A percentile compares a stretch with the other conserved stretches of the same genome.
These are phyloP conservation scores for Jaenimonas drosophilae DNA, from an alignment of 208 protist genomes.

Conservation along the genomic window DNA sequence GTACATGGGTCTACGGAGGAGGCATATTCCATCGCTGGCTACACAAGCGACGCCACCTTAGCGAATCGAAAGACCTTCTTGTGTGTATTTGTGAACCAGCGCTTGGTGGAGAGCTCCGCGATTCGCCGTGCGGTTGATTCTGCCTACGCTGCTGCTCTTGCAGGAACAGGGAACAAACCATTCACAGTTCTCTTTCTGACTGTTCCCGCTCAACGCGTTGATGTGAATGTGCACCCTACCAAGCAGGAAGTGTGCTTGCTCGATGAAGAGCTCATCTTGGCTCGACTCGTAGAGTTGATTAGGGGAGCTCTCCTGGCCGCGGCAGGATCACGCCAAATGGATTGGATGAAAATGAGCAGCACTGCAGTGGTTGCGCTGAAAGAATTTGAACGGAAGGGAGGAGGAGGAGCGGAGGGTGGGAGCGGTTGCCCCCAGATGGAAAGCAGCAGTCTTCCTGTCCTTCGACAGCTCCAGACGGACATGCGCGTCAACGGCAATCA, in stretches of 20 bases:
- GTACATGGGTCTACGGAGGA: neutral
- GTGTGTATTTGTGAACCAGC: constrained; percentile 84
- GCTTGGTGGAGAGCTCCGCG: constrained; percentile 58
- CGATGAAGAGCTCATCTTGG: constrained; percentile 72
- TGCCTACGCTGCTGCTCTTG: constrained; percentile 88
- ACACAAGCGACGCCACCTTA: constrained; percentile 64
- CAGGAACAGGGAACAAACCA: constrained; percentile 79
- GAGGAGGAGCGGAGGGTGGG: too few relatives aligned
- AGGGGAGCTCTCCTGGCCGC: constrained; percentile 46
- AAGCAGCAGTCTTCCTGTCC: too few relatives aligned
- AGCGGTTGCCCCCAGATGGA: too few relatives aligned
- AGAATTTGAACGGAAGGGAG: constrained; percentile 4
- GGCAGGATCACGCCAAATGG: constrained; percentile 45
- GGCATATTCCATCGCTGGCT: constrained; percentile 55
- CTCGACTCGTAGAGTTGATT: constrained; percentile 36
- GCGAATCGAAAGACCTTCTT: constrained; percentile 47
- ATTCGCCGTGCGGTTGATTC: constrained; percentile 85
- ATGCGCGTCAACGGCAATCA: too few relatives aligned
- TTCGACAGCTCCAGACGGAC: too few relatives aligned
- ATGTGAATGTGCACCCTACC: constrained; percentile 99
- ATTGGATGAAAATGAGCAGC: constrained; percentile 36
- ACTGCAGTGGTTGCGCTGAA: constrained; percentile 21
- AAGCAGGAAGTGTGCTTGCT: constrained; percentile 92
- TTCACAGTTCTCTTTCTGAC: constrained; percentile 93
- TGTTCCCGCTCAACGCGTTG: constrained; percentile 86